Conservation (phyloP, 306 rosid genomes). For the Vachellia collinsii region DNA sequence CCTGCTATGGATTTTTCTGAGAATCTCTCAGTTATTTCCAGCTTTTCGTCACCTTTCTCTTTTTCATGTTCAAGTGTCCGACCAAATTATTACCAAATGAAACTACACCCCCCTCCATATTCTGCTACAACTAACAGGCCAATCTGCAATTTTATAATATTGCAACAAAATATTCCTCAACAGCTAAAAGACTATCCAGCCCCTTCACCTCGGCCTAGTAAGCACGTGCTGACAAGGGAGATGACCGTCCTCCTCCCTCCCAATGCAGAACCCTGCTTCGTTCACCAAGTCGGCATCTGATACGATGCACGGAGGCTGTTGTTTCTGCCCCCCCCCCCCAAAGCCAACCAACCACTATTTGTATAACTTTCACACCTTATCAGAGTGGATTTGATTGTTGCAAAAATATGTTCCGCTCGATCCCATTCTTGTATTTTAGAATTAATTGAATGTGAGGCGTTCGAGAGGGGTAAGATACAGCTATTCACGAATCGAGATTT, state of each 20-base stretch:
- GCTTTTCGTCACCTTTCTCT: slow-evolving; percentile 57
- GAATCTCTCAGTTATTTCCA: slow-evolving; percentile 51
- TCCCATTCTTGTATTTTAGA: background rate
- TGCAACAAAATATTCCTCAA: background rate
- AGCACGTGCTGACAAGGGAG: too few species aligned
- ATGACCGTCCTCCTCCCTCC: background rate
- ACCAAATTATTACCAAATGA: slow-evolving; percentile 60
- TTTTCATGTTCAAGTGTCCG: slow-evolving; percentile 49
- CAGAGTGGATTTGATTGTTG: background rate
- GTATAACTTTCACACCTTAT: slow-evolving; percentile 17
- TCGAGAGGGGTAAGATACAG: slow-evolving; percentile 19
- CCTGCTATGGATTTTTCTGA: slow-evolving; percentile 43
- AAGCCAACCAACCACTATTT: slow-evolving; percentile 30
- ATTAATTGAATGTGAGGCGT: background rate
- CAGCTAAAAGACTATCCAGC: background rate
- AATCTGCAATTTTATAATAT: background rate
- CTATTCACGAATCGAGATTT: slow-evolving; percentile 1
- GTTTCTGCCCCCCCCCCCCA: slow-evolving; percentile 29
- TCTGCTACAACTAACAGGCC: background rate
- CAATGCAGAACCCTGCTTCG: background rate
- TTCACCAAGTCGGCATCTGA: slow-evolving; percentile 25
- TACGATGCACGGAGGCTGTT: background rate
- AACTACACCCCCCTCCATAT: slow-evolving; percentile 14
- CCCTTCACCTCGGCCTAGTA: too few species aligned
- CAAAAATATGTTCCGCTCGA: background rate